Conservation (phyloP, 305 asterid genomes). For the Coffea humblotiana region DNA sequence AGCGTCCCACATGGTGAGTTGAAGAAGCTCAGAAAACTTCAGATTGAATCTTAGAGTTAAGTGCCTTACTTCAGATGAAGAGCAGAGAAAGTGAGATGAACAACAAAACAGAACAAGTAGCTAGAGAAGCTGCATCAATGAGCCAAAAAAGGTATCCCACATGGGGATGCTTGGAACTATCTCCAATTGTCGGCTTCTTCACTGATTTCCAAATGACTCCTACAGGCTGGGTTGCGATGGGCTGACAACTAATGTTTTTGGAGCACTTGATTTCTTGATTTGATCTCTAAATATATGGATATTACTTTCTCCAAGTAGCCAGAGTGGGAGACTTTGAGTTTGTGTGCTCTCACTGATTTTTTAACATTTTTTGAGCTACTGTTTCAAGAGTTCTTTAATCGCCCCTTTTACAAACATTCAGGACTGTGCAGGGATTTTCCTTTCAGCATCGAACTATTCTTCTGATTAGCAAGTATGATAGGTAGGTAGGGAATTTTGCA, state of each 20-base stretch:
- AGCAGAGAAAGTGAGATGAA: slow-evolving; percentile 13
- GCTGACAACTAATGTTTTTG: slow-evolving; percentile 45
- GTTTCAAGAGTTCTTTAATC: slow-evolving; percentile 2
- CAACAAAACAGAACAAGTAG: slow-evolving; percentile 7
- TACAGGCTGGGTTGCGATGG: slow-evolving; percentile 86
- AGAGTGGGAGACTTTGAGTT: slow-evolving; percentile 9
- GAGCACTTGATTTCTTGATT: slow-evolving; percentile 29
- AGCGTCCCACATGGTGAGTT: slow-evolving; percentile 71
- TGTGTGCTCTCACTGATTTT: background rate
- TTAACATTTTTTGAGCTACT: background rate
- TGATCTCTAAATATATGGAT: slow-evolving; percentile 19
- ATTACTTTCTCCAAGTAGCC: slow-evolving; percentile 7
- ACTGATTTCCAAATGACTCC: slow-evolving; percentile 31
- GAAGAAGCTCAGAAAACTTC: slow-evolving; percentile 19
- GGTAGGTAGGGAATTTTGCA: slow-evolving; percentile 2
- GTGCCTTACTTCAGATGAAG: slow-evolving; percentile 2
- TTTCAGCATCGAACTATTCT: slow-evolving; percentile 33
- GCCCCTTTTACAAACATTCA: background rate
- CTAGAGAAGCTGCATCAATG: slow-evolving; percentile 12
- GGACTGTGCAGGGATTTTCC: background rate
- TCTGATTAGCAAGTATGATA: slow-evolving; percentile 1
- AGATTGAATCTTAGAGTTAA: slow-evolving; percentile 8
- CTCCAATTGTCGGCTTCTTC: slow-evolving; percentile 55
- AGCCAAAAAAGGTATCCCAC: slow-evolving; percentile 49
- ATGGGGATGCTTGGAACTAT: slow-evolving; percentile 72